A percentile compares a stretch with the other conserved stretches of the same genome.
Evolutionary conservation across 2,329 filamentous ascomycete species (phyloP).

Genomic region (Penicillium sp.): DNA sequence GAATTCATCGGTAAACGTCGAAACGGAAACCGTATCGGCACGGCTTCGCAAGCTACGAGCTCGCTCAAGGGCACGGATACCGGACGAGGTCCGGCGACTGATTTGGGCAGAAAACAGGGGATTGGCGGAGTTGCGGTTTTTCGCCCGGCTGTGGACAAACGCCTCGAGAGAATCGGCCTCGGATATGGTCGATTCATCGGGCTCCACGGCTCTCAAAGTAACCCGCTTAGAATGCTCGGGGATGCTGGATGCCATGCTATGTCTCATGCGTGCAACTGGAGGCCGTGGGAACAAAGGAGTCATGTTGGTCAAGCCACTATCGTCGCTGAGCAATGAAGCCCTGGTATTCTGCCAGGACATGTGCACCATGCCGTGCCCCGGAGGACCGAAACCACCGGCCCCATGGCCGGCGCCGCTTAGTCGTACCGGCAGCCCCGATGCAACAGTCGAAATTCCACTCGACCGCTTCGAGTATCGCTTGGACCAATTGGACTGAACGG

Average conservation of each 20-base stretch:
- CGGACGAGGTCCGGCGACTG: constrained; percentile 31
- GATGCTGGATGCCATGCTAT: constrained; percentile 27
- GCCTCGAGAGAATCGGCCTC: constrained; percentile 37
- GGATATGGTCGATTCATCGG: constrained; percentile 28
- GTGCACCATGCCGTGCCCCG: constrained; percentile 31
- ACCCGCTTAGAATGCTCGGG: constrained; percentile 26
- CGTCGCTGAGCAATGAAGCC: constrained; percentile 32
- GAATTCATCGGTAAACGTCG: constrained; percentile 28
- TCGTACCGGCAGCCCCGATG: constrained; percentile 36
- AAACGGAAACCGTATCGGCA: constrained; percentile 33
- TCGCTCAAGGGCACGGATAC: constrained; percentile 31
- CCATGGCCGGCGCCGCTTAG: constrained; percentile 41
- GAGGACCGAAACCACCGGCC: constrained; percentile 36
- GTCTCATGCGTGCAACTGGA: constrained; percentile 23
- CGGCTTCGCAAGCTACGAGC: constrained; percentile 34
- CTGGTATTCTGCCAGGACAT: constrained; percentile 38
- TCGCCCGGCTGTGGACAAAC: constrained; percentile 37
- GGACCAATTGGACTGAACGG: constrained; percentile 32
- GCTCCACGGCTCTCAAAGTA: constrained; percentile 30
- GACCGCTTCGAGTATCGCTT: constrained; percentile 36
- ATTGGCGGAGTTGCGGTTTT: constrained; percentile 36
- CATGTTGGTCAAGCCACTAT: constrained; percentile 33
- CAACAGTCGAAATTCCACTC: constrained; percentile 35
- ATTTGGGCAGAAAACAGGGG: constrained; percentile 35
- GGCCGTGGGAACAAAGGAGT: constrained; percentile 36